Conservation (phyloP, 2,329 filamentous ascomycete species). For the Fusarium denticulatum region DNA sequence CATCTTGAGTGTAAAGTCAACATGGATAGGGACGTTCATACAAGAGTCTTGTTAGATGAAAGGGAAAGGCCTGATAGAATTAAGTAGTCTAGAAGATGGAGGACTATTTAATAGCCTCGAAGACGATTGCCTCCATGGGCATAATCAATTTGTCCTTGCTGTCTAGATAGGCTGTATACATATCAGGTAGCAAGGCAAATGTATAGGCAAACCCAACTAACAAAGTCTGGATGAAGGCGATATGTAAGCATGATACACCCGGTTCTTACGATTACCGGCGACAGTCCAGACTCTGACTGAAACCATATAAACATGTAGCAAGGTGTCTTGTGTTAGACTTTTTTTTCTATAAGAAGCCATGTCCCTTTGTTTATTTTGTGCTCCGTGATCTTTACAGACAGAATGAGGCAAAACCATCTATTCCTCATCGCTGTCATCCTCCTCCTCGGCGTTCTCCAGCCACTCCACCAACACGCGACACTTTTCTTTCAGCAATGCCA, state of each 20-base stretch:
- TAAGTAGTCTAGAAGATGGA: background rate
- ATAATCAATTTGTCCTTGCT: background rate
- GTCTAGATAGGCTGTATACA: background rate
- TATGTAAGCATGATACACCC: background rate
- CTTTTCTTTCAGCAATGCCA: slow-evolving; percentile 77
- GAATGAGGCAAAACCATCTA: slow-evolving; percentile 24
- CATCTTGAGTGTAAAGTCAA: background rate
- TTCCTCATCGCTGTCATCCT: slow-evolving; percentile 65
- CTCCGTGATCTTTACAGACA: slow-evolving; percentile 13
- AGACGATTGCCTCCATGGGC: background rate
- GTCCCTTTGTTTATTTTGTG: slow-evolving; percentile 26
- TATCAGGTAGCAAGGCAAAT: background rate
- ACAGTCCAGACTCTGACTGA: background rate
- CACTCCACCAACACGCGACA: slow-evolving; percentile 85
- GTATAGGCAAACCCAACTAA: background rate
- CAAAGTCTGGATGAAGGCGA: background rate
- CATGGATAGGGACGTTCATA: background rate
- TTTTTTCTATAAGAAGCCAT: background rate
- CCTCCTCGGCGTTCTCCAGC: slow-evolving; percentile 79
- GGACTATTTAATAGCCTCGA: background rate
- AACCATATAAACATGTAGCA: background rate
- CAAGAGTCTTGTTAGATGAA: background rate
- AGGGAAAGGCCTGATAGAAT: background rate
- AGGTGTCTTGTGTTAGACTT: background rate
- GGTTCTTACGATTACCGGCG: background rate